Percentiles rank a stretch among this genome's conserved stretches.
phyloP scores from a whole-genome alignment of 257 asterid species.

The Anisodus acutangulus region DNA sequence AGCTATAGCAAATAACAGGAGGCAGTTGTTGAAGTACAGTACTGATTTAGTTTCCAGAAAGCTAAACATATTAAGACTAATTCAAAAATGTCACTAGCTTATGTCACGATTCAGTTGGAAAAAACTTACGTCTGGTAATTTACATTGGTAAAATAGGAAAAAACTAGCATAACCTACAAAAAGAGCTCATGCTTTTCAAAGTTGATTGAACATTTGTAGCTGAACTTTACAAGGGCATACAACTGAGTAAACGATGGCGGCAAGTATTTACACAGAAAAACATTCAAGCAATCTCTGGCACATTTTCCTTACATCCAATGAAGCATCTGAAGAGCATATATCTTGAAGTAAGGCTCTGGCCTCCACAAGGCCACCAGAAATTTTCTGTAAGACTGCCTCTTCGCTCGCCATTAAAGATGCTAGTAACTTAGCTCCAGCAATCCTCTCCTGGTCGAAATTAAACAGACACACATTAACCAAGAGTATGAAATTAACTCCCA shows the following conservation, averaged over 20 bases:
- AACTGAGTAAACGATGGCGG: neutral
- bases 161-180: neutral
- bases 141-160: neutral
- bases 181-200: neutral
- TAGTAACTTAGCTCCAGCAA: slow-evolving; percentile 69
- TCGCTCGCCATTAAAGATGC: slow-evolving; percentile 80
- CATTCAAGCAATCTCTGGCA: slow-evolving; percentile 72
- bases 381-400: slow-evolving; percentile 63
- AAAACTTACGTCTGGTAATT: neutral
- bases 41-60: neutral
- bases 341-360: slow-evolving; percentile 62
- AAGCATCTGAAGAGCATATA: slow-evolving; percentile 48
- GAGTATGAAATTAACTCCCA: neutral
- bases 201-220: neutral
- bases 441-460: slow-evolving; percentile 60
- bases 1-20: neutral
- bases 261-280: slow-evolving; percentile 43
- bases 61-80: neutral
- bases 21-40: neutral
- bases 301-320: slow-evolving; percentile 56
- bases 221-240: neutral
- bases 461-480: neutral
- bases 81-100: neutral
- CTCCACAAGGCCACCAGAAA: slow-evolving; percentile 58
- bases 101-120: neutral